Percentiles rank a stretch among this genome's conserved stretches.
These are phyloP conservation scores for Claviceps sp. DNA, from an alignment of 2,329 filamentous ascomycete species.

Conservation along the genomic window DNA sequence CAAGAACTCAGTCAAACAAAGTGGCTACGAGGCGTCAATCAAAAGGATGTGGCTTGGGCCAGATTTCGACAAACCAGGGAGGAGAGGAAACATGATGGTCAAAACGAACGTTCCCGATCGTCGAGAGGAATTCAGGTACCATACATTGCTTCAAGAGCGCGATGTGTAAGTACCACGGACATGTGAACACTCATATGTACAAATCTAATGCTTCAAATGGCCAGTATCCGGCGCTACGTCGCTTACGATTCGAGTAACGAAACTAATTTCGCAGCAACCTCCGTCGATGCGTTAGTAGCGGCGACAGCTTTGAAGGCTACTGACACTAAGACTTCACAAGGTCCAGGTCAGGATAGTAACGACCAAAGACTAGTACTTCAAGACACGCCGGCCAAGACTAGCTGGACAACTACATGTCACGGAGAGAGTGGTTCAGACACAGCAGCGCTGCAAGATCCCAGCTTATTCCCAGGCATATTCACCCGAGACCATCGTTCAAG, in stretches of 20 bases:
- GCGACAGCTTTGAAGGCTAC: neutral
- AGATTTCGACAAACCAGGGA: slow-evolving; percentile 64
- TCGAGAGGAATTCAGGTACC: slow-evolving; percentile 75
- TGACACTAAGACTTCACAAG: neutral
- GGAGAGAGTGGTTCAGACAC: slow-evolving; percentile 16
- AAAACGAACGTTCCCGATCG: slow-evolving; percentile 96
- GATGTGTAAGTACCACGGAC: slow-evolving; percentile 51
- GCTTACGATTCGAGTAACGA: slow-evolving; percentile 18
- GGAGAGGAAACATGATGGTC: slow-evolving; percentile 77
- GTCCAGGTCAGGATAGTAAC: neutral
- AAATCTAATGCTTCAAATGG: neutral
- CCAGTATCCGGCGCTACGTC: slow-evolving; percentile 30
- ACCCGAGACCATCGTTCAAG: slow-evolving; percentile 32
- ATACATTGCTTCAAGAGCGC: slow-evolving; percentile 73
- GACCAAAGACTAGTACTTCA: neutral
- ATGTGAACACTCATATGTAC: slow-evolving; percentile 2
- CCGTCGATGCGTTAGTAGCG: neutral
- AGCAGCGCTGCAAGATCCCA: slow-evolving; percentile 34
- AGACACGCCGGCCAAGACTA: neutral
- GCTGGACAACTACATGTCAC: neutral
- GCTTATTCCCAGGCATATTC: slow-evolving; percentile 60
- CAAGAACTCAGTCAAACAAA: slow-evolving; percentile 90
- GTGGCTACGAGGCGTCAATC: slow-evolving; percentile 77
- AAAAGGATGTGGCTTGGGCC: slow-evolving; percentile 87
- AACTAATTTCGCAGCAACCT: slow-evolving; percentile 1